phyloP scores from a whole-genome alignment of 164 flowering plant genomes.

The Saururus chinensis region DNA sequence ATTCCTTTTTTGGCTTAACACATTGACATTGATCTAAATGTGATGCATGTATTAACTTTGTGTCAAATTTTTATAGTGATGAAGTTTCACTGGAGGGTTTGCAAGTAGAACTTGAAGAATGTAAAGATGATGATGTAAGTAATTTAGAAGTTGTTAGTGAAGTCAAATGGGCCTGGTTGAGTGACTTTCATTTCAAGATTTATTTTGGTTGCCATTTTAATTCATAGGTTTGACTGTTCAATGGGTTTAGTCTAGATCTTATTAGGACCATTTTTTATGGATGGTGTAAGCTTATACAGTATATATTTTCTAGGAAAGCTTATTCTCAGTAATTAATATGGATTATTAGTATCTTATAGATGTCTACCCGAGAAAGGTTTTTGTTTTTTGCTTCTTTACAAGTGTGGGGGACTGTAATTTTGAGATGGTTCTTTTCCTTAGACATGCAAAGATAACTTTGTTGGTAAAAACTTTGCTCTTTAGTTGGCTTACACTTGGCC shows the following conservation, averaged over 20 bases:
- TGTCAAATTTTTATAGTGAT: constrained; percentile 31
- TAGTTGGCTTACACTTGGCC: too few relatives aligned
- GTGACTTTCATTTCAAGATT: too few relatives aligned
- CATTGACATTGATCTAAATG: neutral
- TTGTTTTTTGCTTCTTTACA: neutral
- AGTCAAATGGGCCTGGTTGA: neutral
- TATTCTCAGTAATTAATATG: neutral
- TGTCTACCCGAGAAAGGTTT: neutral
- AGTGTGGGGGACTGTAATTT: neutral
- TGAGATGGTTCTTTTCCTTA: neutral
- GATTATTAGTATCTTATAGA: neutral
- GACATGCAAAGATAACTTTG: neutral
- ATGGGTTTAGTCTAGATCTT: neutral
- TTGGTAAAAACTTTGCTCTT: too few relatives aligned
- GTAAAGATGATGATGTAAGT: constrained; percentile 76
- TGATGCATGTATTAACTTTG: neutral
- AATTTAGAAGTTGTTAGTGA: neutral
- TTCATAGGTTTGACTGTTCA: neutral
- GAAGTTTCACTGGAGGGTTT: constrained; percentile 83
- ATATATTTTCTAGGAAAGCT: neutral
- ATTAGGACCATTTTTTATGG: neutral
- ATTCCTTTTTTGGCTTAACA: neutral
- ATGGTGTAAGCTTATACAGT: neutral
- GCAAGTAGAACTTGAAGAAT: constrained; percentile 82
- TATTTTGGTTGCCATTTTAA: neutral